Evolutionary conservation across 2,329 filamentous ascomycete genomes (phyloP).

Genomic region (Sphaceloma murrayae): DNA sequence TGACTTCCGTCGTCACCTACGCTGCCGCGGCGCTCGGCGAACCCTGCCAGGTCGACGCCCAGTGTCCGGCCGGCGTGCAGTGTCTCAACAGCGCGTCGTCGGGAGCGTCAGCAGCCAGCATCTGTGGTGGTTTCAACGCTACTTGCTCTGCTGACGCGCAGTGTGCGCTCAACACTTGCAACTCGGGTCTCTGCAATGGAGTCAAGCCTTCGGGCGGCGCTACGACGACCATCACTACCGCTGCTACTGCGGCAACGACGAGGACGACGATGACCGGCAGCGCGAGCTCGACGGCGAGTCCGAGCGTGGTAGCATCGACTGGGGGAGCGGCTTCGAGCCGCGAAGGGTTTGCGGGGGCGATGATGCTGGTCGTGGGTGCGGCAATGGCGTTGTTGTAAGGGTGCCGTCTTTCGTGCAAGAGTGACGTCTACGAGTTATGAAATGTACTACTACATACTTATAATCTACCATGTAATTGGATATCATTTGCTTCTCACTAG

Average conservation of each 20-base stretch:
- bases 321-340: too few relatives aligned
- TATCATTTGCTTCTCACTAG: too few relatives aligned
- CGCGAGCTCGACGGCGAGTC: not conserved
- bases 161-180: slow-evolving; percentile 24
- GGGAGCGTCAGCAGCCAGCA: slow-evolving; percentile 14
- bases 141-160: slow-evolving; percentile 20
- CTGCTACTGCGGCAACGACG: not conserved
- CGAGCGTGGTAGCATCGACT: not conserved
- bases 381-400: too few relatives aligned
- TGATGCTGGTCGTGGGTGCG: too few relatives aligned
- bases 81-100: slow-evolving; percentile 20
- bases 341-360: too few relatives aligned
- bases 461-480: too few relatives aligned
- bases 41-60: slow-evolving; percentile 4
- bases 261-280: not conserved
- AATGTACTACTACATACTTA: too few relatives aligned
- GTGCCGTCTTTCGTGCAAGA: too few relatives aligned
- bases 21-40: slow-evolving; percentile 1
- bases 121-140: slow-evolving; percentile 24
- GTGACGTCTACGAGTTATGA: too few relatives aligned
- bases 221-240: slow-evolving; percentile 2
- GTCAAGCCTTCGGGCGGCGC: slow-evolving; percentile 15
- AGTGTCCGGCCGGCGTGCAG: slow-evolving; percentile 16
- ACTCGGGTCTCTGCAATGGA: slow-evolving; percentile 22
- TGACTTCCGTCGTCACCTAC: slow-evolving; percentile 6